These are phyloP conservation scores for Ettlia oleoabundans DNA, from an alignment of 139 green algal genomes.

Conservation along the genomic window DNA sequence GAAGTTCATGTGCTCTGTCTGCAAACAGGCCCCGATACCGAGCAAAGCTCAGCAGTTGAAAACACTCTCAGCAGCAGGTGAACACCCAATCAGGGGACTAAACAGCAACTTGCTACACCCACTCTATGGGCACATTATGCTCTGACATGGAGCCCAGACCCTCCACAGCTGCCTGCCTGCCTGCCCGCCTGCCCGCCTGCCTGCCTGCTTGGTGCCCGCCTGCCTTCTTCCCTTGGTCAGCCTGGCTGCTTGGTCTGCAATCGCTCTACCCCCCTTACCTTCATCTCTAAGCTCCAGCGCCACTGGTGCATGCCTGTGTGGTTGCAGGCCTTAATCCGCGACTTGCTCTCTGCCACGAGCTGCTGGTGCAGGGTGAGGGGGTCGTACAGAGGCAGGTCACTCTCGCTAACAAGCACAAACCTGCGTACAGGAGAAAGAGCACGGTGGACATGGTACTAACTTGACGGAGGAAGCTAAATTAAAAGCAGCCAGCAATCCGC, in stretches of 20 bases:
- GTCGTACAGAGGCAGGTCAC: conserved; percentile 50
- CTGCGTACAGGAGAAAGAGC: background rate
- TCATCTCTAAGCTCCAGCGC: conserved; percentile 3
- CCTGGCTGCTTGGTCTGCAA: no score
- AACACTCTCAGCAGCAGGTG: background rate
- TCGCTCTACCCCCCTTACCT: background rate
- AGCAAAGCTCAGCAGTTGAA: no score
- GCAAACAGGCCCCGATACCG: background rate
- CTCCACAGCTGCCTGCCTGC: no score
- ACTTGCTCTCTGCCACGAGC: conserved; percentile 37
- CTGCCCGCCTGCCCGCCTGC: no score
- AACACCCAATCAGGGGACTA: background rate
- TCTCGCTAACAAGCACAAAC: conserved; percentile 56
- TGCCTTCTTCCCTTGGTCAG: no score
- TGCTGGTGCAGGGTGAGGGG: conserved; percentile 51
- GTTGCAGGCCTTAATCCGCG: conserved; percentile 38
- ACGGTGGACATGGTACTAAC: no score
- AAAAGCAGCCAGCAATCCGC: no score
- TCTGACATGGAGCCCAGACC: no score
- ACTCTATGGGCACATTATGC: background rate
- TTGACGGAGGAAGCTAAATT: background rate
- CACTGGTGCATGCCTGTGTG: no score
- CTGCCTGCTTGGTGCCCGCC: no score
- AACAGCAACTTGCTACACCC: background rate
- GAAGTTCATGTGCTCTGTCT: conserved; percentile 6